Base-by-base conservation (phyloP, 495 filamentous ascomycete genomes). In the Neurospora sp. region DNA sequence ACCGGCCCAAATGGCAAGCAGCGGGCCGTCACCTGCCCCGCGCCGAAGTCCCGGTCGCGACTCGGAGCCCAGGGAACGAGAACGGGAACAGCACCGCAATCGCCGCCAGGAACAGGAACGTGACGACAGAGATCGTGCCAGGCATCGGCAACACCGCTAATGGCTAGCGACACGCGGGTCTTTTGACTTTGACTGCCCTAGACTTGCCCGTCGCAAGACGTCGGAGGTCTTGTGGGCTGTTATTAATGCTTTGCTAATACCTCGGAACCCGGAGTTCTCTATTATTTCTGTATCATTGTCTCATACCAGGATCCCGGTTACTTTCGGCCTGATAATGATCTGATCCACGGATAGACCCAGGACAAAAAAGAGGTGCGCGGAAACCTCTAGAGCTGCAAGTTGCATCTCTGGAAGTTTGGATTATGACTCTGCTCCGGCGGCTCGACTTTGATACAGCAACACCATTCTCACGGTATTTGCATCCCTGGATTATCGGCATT, bases 381-480 rank as follows among this genome's bases (percentile, higher is more conserved):
- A 78, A 70, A 77, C 71, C 71, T 76, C 71, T 72, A 76, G 80
- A 82, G 82, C 78, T 85, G 84, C 84, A 81, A 85, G 83, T 84
- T 78, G 81, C 82, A 82, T 74, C 82, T 85, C 79, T 74, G 71
- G 70, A 66, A 39, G 59, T 43, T 59, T 39, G 69, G 48, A 34
- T 24, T 36, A 59, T 48, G 48, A 70, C 72, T 37, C 39, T 39
- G 40, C 28, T 21, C 69, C 45, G 72, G 74, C 74, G 62, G 34
- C 70, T 74, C 76, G 54, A 72, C 62, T 34, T 69, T 48, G 71
- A n/a, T 69, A 34, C 54, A 66, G 54, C 54, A 66, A 59, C 66
- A 40, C 15, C 31, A 43, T 39, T 59, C 48, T 54, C 19, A 24
- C 72, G 40, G 40, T 70, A 40, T 28, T 34, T 37, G 19, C 37